Percentiles rank a stretch among this genome's conserved stretches.
These are phyloP conservation scores for Malbranchea zuffiana DNA, from an alignment of 2,329 filamentous ascomycete species.

Conservation along the genomic window DNA sequence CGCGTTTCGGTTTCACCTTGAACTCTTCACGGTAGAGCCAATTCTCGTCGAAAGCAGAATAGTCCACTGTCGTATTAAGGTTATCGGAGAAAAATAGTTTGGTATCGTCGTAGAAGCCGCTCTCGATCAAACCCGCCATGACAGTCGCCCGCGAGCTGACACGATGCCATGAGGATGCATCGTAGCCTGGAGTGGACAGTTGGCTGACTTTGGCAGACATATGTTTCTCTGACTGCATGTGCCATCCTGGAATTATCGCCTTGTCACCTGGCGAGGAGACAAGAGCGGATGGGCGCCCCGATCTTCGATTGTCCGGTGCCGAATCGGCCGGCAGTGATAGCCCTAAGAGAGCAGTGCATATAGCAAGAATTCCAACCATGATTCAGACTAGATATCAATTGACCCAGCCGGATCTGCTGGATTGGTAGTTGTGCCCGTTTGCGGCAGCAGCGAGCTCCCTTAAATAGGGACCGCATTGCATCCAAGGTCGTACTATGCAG, in stretches of 20 bases:
- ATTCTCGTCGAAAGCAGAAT: slow-evolving; percentile 40
- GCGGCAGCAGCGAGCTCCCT: neutral
- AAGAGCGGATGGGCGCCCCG: slow-evolving; percentile 5
- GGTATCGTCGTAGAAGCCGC: slow-evolving; percentile 42
- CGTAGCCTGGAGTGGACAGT: slow-evolving; percentile 36
- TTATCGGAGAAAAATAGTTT: slow-evolving; percentile 47
- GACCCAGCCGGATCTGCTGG: neutral
- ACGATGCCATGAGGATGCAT: slow-evolving; percentile 44
- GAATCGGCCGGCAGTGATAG: neutral
- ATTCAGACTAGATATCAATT: neutral
- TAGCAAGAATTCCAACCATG: neutral
- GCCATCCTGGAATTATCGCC: slow-evolving; percentile 34
- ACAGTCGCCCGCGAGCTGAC: slow-evolving; percentile 43
- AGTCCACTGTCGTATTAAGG: slow-evolving; percentile 35
- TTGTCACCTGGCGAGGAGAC: slow-evolving; percentile 20
- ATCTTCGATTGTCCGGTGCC: neutral
- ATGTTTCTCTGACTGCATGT: slow-evolving; percentile 38
- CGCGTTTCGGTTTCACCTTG: slow-evolving; percentile 22
- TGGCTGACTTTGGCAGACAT: slow-evolving; percentile 26
- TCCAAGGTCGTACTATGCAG: neutral
- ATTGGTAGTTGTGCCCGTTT: neutral
- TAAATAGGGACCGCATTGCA: neutral
- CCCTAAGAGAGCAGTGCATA: neutral
- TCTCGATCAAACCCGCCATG: slow-evolving; percentile 46
- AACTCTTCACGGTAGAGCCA: slow-evolving; percentile 52